phyloP scores from a whole-genome alignment of 805 yeast genomes.

The Cyberlindnera maclurae region DNA sequence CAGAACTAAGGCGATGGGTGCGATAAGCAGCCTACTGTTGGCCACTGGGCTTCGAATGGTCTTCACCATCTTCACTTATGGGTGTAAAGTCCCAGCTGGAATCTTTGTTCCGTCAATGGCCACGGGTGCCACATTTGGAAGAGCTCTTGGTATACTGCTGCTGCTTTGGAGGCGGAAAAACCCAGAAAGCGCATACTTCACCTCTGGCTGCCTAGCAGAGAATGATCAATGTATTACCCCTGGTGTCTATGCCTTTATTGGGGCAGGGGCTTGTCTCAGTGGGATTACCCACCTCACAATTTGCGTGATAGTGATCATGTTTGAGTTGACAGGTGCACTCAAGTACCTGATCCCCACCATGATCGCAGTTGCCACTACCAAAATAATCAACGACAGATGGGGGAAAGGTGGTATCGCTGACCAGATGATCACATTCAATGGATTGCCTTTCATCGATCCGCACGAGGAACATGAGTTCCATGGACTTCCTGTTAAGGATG shows the following conservation, averaged over 20 bases:
- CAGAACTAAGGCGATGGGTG: slow-evolving; percentile 23
- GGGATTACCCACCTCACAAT: slow-evolving; percentile 93
- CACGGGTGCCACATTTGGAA: slow-evolving; percentile 90
- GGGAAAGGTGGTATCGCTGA: slow-evolving; percentile 93
- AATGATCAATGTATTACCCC: slow-evolving; percentile 65
- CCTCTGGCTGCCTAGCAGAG: slow-evolving; percentile 31
- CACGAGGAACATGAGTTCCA: slow-evolving; percentile 62
- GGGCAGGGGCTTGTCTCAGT: slow-evolving; percentile 91
- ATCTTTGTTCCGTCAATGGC: slow-evolving; percentile 96
- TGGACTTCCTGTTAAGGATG: slow-evolving; percentile 38
- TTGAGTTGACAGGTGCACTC: slow-evolving; percentile 93
- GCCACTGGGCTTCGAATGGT: slow-evolving; percentile 70
- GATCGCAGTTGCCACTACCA: slow-evolving; percentile 90
- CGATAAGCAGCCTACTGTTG: slow-evolving; percentile 47
- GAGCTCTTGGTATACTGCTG: slow-evolving; percentile 73
- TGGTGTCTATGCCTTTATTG: slow-evolving; percentile 91
- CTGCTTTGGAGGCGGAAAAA: slow-evolving; percentile 39
- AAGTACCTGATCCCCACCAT: slow-evolving; percentile 89
- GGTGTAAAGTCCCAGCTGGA: slow-evolving; percentile 95
- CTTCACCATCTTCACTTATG: slow-evolving; percentile 79
- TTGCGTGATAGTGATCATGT: slow-evolving; percentile 91
- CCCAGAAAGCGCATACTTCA: slow-evolving; percentile 30
- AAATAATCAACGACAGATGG: slow-evolving; percentile 65
- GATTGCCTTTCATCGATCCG: slow-evolving; percentile 72
- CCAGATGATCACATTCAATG: slow-evolving; percentile 85